Evolutionary conservation across 1,284 basidiomycete genomes (phyloP).

Genomic region (Austroboletus niveus): DNA sequence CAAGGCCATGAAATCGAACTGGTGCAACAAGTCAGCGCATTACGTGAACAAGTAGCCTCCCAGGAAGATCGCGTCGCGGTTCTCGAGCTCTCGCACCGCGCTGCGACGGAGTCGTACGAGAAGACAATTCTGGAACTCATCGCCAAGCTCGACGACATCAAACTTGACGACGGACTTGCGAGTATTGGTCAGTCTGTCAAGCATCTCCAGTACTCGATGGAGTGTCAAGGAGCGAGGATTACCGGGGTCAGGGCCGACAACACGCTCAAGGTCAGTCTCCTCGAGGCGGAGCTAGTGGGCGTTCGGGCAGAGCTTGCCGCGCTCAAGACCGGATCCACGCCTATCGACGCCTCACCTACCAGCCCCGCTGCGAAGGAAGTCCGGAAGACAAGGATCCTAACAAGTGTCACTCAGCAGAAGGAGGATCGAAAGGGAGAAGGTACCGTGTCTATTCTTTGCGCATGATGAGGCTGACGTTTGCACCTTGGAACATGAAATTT

Average conservation of each 20-base stretch:
- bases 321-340: conserved; percentile 7
- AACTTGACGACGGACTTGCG: conserved; percentile 1
- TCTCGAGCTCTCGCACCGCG: conserved; percentile 12
- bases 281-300: conserved; percentile 16
- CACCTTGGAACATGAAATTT: not conserved
- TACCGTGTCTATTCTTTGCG: not conserved
- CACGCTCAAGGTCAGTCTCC: conserved; percentile 15
- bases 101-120: conserved; percentile 4
- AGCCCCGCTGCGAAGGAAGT: conserved; percentile 7
- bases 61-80: conserved; percentile 15
- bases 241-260: conserved; percentile 21
- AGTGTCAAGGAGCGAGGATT: conserved; percentile 18
- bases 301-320: conserved; percentile 11
- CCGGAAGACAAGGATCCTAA: not conserved
- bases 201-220: conserved; percentile 4
- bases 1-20: conserved; percentile 6
- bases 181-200: conserved; percentile 8
- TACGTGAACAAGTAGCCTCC: conserved; percentile 6
- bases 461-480: not conserved
- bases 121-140: conserved; percentile 15
- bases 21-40: conserved; percentile 3
- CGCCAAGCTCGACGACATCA: conserved; percentile 4
- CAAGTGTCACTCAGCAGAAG: not conserved
- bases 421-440: conserved; percentile 8
- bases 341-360: not conserved